phyloP scores from a whole-genome alignment of 306 rosid species.

The Fagus crenata region DNA sequence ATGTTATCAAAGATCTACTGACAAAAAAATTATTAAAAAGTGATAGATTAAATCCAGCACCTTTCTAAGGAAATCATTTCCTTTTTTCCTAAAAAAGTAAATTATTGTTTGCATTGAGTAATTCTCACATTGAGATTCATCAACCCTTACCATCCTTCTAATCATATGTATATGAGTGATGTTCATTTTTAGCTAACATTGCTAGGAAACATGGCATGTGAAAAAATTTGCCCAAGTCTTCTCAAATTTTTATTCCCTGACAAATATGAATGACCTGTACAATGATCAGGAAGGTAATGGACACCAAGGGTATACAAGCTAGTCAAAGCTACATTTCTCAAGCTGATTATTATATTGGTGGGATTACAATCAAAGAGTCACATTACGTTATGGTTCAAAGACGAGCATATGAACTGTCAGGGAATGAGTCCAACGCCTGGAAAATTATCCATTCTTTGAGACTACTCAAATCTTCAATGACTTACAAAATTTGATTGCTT shows the following conservation, averaged over 20 bases:
- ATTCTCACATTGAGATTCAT: neutral
- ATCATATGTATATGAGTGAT: neutral
- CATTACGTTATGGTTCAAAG: neutral
- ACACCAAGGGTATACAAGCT: too few relatives aligned
- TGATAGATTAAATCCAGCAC: slow-evolving; percentile 9
- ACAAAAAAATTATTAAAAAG: slow-evolving; percentile 9
- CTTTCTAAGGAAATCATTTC: neutral
- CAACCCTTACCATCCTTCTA: neutral
- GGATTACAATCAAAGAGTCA: neutral
- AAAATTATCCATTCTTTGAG: neutral
- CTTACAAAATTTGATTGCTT: neutral
- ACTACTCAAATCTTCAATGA: neutral
- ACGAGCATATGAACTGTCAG: neutral
- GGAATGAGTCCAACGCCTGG: neutral
- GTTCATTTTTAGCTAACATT: neutral
- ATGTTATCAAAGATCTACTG: slow-evolving; percentile 16
- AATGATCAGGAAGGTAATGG: too few relatives aligned
- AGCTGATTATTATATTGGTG: neutral
- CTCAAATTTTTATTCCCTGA: neutral
- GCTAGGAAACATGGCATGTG: neutral
- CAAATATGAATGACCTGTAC: too few relatives aligned
- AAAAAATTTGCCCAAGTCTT: neutral
- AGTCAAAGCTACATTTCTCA: neutral
- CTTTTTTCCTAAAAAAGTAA: neutral
- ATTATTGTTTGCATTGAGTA: neutral